These are phyloP conservation scores for Uromyces viciae-fabae DNA, from an alignment of 1,284 basidiomycete genomes.

Conservation along the genomic window DNA sequence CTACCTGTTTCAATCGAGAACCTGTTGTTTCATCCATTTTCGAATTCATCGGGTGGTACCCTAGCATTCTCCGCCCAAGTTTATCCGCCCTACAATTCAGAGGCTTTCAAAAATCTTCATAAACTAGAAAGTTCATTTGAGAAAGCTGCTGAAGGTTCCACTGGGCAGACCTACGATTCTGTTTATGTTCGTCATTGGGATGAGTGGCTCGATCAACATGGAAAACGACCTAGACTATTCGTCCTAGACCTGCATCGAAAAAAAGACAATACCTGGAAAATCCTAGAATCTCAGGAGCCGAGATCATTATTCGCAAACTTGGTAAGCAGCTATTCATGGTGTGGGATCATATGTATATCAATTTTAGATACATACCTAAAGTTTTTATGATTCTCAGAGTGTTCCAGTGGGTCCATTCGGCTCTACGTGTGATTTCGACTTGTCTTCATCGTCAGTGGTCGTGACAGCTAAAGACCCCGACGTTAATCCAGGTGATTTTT, in stretches of 20 bases:
- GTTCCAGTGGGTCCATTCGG: conserved; percentile 50
- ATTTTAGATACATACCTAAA: neutral
- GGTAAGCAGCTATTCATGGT: neutral
- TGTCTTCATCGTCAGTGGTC: conserved; percentile 45
- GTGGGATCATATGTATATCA: neutral
- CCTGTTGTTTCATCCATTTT: conserved; percentile 14
- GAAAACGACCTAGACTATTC: conserved; percentile 24
- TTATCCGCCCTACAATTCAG: conserved; percentile 32
- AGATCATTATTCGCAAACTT: conserved; percentile 24
- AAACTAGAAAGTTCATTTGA: conserved; percentile 9
- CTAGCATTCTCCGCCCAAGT: conserved; percentile 36
- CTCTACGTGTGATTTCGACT: conserved; percentile 47
- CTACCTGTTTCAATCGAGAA: conserved; percentile 21
- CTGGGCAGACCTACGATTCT: conserved; percentile 30
- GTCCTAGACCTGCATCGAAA: conserved; percentile 10
- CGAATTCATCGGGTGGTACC: neutral
- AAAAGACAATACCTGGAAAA: neutral
- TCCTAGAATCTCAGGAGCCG: neutral
- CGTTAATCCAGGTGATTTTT: conserved; percentile 40
- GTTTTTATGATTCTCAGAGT: conserved; percentile 14
- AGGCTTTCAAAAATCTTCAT: conserved; percentile 23
- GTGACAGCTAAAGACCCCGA: conserved; percentile 50
- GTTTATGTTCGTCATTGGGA: conserved; percentile 39
- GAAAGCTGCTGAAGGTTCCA: conserved; percentile 27
- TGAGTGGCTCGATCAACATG: conserved; percentile 30